phyloP scores from a whole-genome alignment of 2,329 filamentous ascomycete species.

The Penicillium sp. region DNA sequence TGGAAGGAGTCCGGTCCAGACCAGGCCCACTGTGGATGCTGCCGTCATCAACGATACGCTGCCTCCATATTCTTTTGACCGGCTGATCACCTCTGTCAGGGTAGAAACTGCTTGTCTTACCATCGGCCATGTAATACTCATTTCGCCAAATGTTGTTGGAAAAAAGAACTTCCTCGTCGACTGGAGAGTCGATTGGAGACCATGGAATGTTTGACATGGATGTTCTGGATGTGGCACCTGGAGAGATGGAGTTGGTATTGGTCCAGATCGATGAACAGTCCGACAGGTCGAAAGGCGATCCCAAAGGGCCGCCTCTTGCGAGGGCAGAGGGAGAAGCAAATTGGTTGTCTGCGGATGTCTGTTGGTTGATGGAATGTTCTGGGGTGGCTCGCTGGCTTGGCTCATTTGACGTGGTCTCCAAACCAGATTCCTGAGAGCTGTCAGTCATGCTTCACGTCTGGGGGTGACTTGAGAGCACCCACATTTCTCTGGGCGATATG shows the following conservation, averaged over 20 bases:
- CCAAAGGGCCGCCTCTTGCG: neutral
- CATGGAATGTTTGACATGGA: constrained; percentile 16
- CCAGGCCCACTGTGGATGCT: constrained; percentile 21
- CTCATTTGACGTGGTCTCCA: neutral
- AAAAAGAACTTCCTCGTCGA: constrained; percentile 25
- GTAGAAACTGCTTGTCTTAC: constrained; percentile 24
- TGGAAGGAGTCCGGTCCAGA: constrained; percentile 18
- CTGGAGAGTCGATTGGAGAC: constrained; percentile 19
- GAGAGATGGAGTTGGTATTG: constrained; percentile 12
- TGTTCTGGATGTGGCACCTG: constrained; percentile 16
- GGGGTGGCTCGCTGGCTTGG: neutral
- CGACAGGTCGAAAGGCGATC: constrained; percentile 1
- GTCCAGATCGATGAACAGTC: constrained; percentile 8
- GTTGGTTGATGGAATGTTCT: neutral
- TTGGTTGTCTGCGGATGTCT: neutral
- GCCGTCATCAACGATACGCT: constrained; percentile 16
- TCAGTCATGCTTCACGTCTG: neutral
- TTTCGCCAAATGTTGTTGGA: constrained; percentile 15
- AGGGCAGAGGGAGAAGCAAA: neutral
- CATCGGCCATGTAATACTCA: constrained; percentile 31
- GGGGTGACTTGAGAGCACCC: neutral
- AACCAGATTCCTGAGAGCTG: neutral
- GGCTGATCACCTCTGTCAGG: constrained; percentile 26
- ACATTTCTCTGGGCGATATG: constrained; percentile 15
- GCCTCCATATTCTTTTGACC: constrained; percentile 18